A percentile compares a stretch with the other conserved stretches of the same genome.
Conservation (phyloP, 257 asterid genomes). For the Solanum chilense region DNA sequence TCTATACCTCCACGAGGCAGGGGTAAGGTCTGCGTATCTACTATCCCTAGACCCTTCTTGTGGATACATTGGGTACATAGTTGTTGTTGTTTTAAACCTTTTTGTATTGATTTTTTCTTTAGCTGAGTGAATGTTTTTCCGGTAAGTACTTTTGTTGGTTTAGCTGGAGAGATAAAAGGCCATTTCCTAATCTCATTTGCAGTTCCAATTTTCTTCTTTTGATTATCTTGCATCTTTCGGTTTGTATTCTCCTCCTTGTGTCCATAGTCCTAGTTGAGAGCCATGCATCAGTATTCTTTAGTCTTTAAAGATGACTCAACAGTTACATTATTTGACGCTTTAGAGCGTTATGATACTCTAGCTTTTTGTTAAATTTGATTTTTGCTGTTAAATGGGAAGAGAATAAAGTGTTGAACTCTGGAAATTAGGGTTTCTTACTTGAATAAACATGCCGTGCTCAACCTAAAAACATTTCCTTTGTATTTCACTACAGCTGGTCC, state of each 20-base stretch:
- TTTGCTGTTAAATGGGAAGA: background rate
- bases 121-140: background rate
- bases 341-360: background rate
- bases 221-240: background rate
- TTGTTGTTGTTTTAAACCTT: background rate
- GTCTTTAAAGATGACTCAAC: background rate
- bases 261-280: background rate
- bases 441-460: background rate
- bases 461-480: background rate
- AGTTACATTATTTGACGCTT: background rate
- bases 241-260: background rate
- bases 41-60: background rate
- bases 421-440: background rate
- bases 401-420: background rate
- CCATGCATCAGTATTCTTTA: background rate
- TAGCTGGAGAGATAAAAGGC: background rate
- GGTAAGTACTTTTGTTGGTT: background rate
- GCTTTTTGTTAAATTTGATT: background rate
- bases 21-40: background rate
- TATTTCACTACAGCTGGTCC: constrained; percentile 38
- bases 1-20: background rate
- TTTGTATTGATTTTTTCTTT: background rate
- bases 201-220: background rate
- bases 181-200: background rate
- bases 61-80: background rate